Evolutionary conservation across 2,329 filamentous ascomycete species (phyloP).

Genomic region (Sarocladiaceae sp.): DNA sequence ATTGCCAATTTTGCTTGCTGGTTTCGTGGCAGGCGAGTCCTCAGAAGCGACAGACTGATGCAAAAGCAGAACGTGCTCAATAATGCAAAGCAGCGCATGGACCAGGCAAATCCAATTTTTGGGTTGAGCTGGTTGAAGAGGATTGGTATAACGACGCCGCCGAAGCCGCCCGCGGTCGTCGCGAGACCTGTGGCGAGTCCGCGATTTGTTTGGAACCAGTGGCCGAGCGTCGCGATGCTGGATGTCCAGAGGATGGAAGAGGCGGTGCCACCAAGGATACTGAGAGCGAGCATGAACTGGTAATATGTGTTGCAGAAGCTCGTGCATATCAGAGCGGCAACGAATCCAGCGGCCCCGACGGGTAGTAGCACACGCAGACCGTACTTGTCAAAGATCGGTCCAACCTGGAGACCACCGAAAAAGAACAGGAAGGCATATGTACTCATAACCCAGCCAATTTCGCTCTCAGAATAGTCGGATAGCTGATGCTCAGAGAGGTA

Average conservation of each 20-base stretch:
- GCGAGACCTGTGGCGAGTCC: slow-evolving; percentile 50
- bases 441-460: slow-evolving; percentile 83
- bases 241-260: slow-evolving; percentile 39
- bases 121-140: slow-evolving; percentile 19
- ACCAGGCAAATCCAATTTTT: slow-evolving; percentile 35
- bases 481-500: slow-evolving; percentile 74
- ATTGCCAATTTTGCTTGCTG: slow-evolving; percentile 4
- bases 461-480: slow-evolving; percentile 57
- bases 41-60: slow-evolving; percentile 29
- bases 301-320: slow-evolving; percentile 57
- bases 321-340: slow-evolving; percentile 61
- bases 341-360: slow-evolving; percentile 57
- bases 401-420: slow-evolving; percentile 77
- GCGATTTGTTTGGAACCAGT: slow-evolving; percentile 50
- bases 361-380: slow-evolving; percentile 67
- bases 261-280: slow-evolving; percentile 22
- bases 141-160: slow-evolving; percentile 43
- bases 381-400: slow-evolving; percentile 74
- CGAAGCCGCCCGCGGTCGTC: slow-evolving; percentile 48
- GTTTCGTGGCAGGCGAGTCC: slow-evolving; percentile 12
- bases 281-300: slow-evolving; percentile 36
- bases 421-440: slow-evolving; percentile 78
- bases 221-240: slow-evolving; percentile 36
- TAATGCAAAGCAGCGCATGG: slow-evolving; percentile 55
- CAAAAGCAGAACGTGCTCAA: slow-evolving; percentile 15